Evolutionary conservation across 805 yeast species (phyloP).

Genomic region (Dipodascus albidus): DNA sequence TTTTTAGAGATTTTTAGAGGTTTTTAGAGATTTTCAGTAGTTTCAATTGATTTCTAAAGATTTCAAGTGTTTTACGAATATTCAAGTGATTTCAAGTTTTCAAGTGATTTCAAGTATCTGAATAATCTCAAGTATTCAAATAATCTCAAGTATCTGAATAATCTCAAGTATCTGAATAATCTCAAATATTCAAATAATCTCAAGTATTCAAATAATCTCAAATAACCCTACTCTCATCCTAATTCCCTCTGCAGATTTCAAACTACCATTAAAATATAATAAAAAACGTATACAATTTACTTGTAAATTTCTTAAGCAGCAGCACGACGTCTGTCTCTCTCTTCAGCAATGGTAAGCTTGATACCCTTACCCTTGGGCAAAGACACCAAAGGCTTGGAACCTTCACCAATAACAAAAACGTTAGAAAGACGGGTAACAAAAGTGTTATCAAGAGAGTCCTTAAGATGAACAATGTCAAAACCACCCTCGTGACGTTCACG

Average conservation of each 20-base stretch:
- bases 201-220: no score
- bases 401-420: conserved; percentile 94
- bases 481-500: conserved; percentile 98
- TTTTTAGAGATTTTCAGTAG: no score
- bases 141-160: no score
- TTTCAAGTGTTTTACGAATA: no score
- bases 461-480: conserved; percentile 93
- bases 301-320: conserved; percentile 30
- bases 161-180: no score
- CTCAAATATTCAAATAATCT: no score
- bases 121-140: no score
- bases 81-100: no score
- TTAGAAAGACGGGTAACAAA: conserved; percentile 89
- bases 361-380: conserved; percentile 99
- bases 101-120: no score
- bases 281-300: background rate
- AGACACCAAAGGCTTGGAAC: conserved; percentile 86
- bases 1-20: no score
- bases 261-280: conserved; percentile 1
- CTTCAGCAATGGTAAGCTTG: conserved; percentile 90
- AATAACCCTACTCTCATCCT: no score
- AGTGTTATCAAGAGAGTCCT: conserved; percentile 88
- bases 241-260: background rate
- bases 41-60: no score
- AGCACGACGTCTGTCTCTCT: conserved; percentile 97